Percentiles rank a stretch among this genome's conserved stretches.
Evolutionary conservation across 495 filamentous ascomycete species (phyloP).

Genomic region (Tuber aestivum): DNA sequence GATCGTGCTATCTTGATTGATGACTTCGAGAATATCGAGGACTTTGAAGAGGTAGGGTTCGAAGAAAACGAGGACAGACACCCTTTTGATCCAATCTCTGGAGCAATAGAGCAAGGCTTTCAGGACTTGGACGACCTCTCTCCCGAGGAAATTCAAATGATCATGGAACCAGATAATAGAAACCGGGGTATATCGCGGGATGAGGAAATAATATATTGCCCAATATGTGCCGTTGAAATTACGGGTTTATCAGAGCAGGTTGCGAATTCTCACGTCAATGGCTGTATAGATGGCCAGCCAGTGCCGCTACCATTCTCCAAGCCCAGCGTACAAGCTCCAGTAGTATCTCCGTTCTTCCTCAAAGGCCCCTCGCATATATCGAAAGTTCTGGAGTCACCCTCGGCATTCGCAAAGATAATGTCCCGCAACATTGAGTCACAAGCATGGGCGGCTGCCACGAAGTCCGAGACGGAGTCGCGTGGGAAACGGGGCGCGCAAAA

Average conservation of each 20-base stretch:
- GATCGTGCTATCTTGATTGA: neutral
- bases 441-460: constrained; percentile 82
- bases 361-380: constrained; percentile 63
- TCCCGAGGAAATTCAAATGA: constrained; percentile 13
- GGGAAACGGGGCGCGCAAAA: constrained; percentile 87
- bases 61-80: constrained; percentile 30
- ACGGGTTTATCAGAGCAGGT: constrained; percentile 45
- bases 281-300: constrained; percentile 75
- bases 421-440: constrained; percentile 79
- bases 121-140: constrained; percentile 22
- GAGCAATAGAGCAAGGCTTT: constrained; percentile 36
- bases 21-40: constrained; percentile 62
- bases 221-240: constrained; percentile 31
- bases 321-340: constrained; percentile 33
- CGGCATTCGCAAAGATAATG: constrained; percentile 90
- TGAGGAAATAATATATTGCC: constrained; percentile 19
- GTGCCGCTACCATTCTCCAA: constrained; percentile 15
- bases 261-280: constrained; percentile 72
- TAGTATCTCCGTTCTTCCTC: constrained; percentile 52
- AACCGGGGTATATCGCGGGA: neutral
- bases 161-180: constrained; percentile 7
- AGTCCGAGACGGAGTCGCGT: constrained; percentile 65
- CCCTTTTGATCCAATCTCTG: constrained; percentile 30
- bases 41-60: constrained; percentile 44
- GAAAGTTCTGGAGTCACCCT: constrained; percentile 60